Percentiles rank a stretch among this genome's conserved stretches.
Evolutionary conservation across 371 early-diverging fungal species (phyloP).

Genomic region (Rhizopus arrhizus): DNA sequence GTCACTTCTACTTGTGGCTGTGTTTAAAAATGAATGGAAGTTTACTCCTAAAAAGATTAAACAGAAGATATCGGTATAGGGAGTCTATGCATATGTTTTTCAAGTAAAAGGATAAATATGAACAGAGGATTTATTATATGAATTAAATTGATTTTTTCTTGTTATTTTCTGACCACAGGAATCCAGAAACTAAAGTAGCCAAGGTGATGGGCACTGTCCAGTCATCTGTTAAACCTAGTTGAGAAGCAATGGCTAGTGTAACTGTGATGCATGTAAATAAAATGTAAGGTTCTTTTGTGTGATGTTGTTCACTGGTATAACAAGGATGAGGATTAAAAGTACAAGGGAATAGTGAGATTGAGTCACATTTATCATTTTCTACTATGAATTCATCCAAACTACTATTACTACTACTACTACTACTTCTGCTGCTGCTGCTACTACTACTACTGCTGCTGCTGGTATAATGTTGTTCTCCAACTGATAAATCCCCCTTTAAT

Average conservation of each 20-base stretch:
- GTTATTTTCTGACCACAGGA: conserved; percentile 43
- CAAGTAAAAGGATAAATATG: too few relatives aligned
- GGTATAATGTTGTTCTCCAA: conserved; percentile 4
- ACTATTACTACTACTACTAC: not conserved
- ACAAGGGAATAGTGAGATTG: conserved; percentile 14
- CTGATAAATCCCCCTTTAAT: conserved; percentile 45
- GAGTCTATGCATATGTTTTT: too few relatives aligned
- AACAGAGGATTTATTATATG: too few relatives aligned
- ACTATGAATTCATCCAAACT: not conserved
- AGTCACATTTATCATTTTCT: not conserved
- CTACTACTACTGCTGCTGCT: not conserved
- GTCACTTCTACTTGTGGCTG: not conserved
- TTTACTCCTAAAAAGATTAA: too few relatives aligned
- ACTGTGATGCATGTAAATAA: conserved; percentile 41
- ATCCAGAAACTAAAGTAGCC: conserved; percentile 44
- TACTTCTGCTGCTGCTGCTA: not conserved
- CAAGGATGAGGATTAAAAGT: conserved; percentile 17
- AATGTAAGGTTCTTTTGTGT: conserved; percentile 39
- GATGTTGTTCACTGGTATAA: conserved; percentile 18
- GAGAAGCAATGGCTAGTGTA: conserved; percentile 39
- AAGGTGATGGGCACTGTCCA: conserved; percentile 55
- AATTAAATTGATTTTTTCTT: conserved; percentile 8
- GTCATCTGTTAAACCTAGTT: conserved; percentile 50
- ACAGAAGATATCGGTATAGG: too few relatives aligned
- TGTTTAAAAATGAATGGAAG: too few relatives aligned